Base-by-base conservation (phyloP, 495 filamentous ascomycete genomes). In the Schizothecium vesticola region DNA sequence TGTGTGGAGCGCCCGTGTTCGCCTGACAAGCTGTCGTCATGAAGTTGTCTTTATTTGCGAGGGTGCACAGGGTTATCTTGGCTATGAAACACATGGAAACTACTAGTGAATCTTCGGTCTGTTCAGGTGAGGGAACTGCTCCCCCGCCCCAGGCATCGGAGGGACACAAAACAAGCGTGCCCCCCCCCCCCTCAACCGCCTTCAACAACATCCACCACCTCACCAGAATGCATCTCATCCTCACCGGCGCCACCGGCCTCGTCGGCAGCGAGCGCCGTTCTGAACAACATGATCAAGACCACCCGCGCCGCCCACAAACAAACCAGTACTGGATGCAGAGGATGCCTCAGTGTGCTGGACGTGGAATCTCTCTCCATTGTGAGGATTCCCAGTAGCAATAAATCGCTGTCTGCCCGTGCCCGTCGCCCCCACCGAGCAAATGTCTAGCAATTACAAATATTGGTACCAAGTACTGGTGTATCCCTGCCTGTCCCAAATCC, bases 201-300 rank as follows among this genome's bases (percentile, higher is more conserved):
- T 12, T 61, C 59, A 25, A 61, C 60, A 61, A 24, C 25, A 61
- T 5, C 21, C 51, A 19, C 64, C 26, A 59, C 11, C 22, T n/a
- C n/a, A n/a, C 26, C 22, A 72, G 64, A 56, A 90, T 91, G 88
- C 90, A 90, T 81, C 80, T 93, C 67, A 88, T 93, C 64, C 84
- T 92, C 56, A 92, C 90, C 0, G 90, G 90, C 43, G 90, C 90
- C 9, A 93, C 90, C 0, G 90, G 90, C 68, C 83, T 91, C 4
- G 86, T 92, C 21, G 90, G 90, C 76, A n/a, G n/a, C n/a, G n/a
- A 86, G 85, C 6, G 85, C 79, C 25, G 85, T 87, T 24, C 82
- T 92, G 1, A 83, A 88, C 63, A 80, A 84, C 63, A 90, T 92
- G 83, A n/a, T n/a, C n/a, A n/a, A n/a, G n/a, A n/a, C n/a, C n/a